Conservation (phyloP, 768 basidiomycete genomes). For the Paxillus ammoniavirescens region DNA sequence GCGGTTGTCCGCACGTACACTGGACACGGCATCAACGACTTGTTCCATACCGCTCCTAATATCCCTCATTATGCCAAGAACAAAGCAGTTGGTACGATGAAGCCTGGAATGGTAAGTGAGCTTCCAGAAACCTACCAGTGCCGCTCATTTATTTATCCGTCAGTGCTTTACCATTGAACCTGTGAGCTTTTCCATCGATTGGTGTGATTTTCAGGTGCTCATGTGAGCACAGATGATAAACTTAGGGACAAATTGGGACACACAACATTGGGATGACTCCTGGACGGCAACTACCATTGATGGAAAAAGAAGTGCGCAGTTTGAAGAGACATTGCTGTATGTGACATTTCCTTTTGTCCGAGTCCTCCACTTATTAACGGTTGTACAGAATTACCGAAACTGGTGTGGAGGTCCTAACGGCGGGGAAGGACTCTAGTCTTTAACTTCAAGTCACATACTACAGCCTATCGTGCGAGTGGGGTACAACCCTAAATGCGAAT, state of each 20-base stretch:
- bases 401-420: slow-evolving; percentile 86
- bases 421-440: slow-evolving; percentile 35
- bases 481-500: slow-evolving; percentile 23
- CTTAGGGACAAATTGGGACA: slow-evolving; percentile 72
- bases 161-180: slow-evolving; percentile 80
- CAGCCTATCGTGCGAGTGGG: background rate
- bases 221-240: slow-evolving; percentile 78
- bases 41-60: slow-evolving; percentile 86
- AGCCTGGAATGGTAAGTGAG: slow-evolving; percentile 78
- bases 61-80: slow-evolving; percentile 95
- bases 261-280: slow-evolving; percentile 88
- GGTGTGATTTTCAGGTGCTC: slow-evolving; percentile 1
- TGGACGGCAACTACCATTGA: slow-evolving; percentile 96
- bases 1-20: slow-evolving; percentile 91
- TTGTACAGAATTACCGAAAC: slow-evolving; percentile 79
- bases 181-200: slow-evolving; percentile 36
- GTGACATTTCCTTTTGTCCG: slow-evolving; percentile 32
- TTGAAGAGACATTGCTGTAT: slow-evolving; percentile 94
- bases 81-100: slow-evolving; percentile 92
- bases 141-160: slow-evolving; percentile 2
- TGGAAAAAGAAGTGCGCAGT: slow-evolving; percentile 91
- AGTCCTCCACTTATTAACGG: slow-evolving; percentile 14
- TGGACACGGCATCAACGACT: slow-evolving; percentile 84
- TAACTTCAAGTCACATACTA: slow-evolving; percentile 16
- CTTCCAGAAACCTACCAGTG: background rate